Conservation (phyloP, 345 rosid genomes). For the Nephelium lappaceum region DNA sequence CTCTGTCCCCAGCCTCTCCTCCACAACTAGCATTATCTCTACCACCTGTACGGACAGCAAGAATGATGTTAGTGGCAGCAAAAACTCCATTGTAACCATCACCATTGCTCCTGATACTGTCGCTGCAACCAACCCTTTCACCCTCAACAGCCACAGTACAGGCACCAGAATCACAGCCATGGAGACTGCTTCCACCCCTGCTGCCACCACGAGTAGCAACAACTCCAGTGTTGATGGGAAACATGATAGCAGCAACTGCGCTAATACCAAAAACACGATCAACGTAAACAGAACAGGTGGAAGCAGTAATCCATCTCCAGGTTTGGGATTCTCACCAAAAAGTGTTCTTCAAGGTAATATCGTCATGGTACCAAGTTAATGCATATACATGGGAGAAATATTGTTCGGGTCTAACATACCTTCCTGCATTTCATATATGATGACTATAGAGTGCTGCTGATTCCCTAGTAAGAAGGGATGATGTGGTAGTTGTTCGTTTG, state of each 20-base stretch:
- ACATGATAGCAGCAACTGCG: slow-evolving; percentile 22
- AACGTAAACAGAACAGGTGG: slow-evolving; percentile 17
- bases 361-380: neutral
- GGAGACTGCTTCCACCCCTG: slow-evolving; percentile 1
- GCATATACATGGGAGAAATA: neutral
- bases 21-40: neutral
- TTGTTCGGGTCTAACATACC: neutral
- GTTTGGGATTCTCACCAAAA: slow-evolving; percentile 51
- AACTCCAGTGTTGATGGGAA: slow-evolving; percentile 23
- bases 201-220: neutral
- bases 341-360: slow-evolving; percentile 68
- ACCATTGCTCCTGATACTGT: neutral
- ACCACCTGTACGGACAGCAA: neutral
- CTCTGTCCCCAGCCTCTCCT: neutral
- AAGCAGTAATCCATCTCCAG: slow-evolving; percentile 27
- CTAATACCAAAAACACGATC: slow-evolving; percentile 12
- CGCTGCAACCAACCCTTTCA: neutral
- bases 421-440: neutral
- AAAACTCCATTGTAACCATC: slow-evolving; percentile 1
- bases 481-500: neutral
- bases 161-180: slow-evolving; percentile 14
- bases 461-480: neutral
- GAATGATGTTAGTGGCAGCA: slow-evolving; percentile 6
- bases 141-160: neutral
- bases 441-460: neutral